Base-by-base conservation (phyloP, 2,329 filamentous ascomycete genomes). In the Coniella vitis region DNA sequence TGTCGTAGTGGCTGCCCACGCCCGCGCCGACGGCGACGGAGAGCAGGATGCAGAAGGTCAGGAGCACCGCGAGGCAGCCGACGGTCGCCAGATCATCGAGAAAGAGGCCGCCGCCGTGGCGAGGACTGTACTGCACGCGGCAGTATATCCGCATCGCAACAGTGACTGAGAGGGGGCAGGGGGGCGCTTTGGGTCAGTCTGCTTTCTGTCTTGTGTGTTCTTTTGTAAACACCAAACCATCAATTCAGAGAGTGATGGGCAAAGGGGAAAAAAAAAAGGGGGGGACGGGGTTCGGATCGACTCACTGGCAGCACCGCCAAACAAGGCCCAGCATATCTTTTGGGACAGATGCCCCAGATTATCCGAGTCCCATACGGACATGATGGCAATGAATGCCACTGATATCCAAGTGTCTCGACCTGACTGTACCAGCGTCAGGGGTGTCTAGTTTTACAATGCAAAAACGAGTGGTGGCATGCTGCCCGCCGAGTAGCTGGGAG, bases 1-100 rank as follows among this genome's bases (percentile, higher is more conserved):
- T 53, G 20, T 21, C 49, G 8, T 52, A 50, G 42, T 61, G 61
- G 20, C 48, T 53, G n/a, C 63, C 62, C 22, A 63, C 56, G 10
- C 63, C 63, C 17, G 58, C 52, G 9, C 52, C 47, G 13, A 56
- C 55, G 17, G 55, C 58, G 25, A 62, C 53, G 20, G 58, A 62
- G 38, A 64, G 40, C 19, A 65, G 54, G 47, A 62, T 54, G 51
- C 57, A 62, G n/a, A 60, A 59, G 3, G 55, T 51, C 13, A 63
- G 49, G 45, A 61, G 58, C 39, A 64, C 54, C 7, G 55, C 20
- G 16, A 63, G 54, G 43, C 62, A 65, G 38, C 54, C 45, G 19
- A 61, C 34, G 2, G 62, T 64, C 41, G 63, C 63, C 40, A 58
- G 58, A 47, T 65, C 63, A 42, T 65, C 63, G 13, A 59, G 42